Evolutionary conservation across 768 basidiomycete species (phyloP).

Genomic region (Wakefieldia striispora): DNA sequence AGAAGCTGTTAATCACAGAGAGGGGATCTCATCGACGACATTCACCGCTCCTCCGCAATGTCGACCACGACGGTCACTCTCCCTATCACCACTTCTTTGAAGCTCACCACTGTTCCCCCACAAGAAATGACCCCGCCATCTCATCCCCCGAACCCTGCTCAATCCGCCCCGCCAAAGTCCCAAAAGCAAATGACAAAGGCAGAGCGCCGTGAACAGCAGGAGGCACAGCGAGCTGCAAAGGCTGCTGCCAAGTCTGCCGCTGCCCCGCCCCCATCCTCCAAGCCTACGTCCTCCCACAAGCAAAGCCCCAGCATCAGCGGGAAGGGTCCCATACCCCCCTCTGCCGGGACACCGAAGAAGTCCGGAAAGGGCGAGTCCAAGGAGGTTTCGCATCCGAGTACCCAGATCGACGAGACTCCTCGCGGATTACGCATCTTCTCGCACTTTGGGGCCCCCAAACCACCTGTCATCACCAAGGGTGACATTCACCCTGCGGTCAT

Average conservation of each 20-base stretch:
- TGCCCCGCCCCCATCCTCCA: conserved; percentile 19
- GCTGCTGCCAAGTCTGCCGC: conserved; percentile 41
- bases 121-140: conserved; percentile 5
- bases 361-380: conserved; percentile 27
- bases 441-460: conserved; percentile 78
- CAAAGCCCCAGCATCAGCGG: conserved; percentile 19
- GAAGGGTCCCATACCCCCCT: conserved; percentile 14
- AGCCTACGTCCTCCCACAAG: conserved; percentile 30
- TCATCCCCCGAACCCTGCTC: conserved; percentile 2
- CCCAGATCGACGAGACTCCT: conserved; percentile 34
- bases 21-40: background rate
- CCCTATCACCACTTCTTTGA: conserved; percentile 13
- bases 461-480: conserved; percentile 55
- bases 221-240: conserved; percentile 80
- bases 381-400: conserved; percentile 28
- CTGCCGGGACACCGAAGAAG: conserved; percentile 23
- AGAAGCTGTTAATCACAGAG: background rate
- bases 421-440: conserved; percentile 81
- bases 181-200: conserved; percentile 81
- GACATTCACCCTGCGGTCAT: conserved; percentile 90
- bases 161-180: conserved; percentile 31
- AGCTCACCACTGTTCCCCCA: conserved; percentile 6
- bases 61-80: conserved; percentile 21
- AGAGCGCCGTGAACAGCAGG: conserved; percentile 76
- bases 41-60: conserved; percentile 13